Evolutionary conservation across 129 eudicot species (phyloP).

Genomic region (Flaveria bidentis): DNA sequence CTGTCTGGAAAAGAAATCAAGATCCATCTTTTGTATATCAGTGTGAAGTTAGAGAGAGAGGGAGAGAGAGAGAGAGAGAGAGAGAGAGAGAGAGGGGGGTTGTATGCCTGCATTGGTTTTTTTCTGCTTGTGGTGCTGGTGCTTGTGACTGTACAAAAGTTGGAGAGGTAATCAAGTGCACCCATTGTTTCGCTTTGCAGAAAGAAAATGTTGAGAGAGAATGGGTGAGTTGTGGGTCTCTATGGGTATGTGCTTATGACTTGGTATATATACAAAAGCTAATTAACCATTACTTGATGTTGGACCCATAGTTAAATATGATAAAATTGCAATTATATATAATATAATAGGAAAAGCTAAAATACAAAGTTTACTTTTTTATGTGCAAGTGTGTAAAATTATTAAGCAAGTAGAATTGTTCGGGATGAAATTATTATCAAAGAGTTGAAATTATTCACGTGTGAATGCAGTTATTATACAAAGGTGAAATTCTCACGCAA

Average conservation of each 20-base stretch:
- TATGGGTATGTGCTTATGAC: constrained; percentile 23
- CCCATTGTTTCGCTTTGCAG: constrained; percentile 56
- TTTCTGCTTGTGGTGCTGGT: constrained; percentile 61
- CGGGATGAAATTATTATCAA: too few relatives aligned
- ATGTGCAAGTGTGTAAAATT: too few relatives aligned
- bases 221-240: constrained; percentile 33
- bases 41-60: constrained; percentile 10
- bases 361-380: too few relatives aligned
- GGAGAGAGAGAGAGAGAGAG: constrained; percentile 10
- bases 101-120: constrained; percentile 84
- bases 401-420: too few relatives aligned
- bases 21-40: constrained; percentile 26
- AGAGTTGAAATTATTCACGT: too few relatives aligned
- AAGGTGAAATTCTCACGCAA: too few relatives aligned
- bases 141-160: constrained; percentile 80
- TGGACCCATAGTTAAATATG: constrained; percentile 29
- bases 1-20: constrained; percentile 51
- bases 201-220: constrained; percentile 29
- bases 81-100: not conserved
- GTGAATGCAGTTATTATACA: too few relatives aligned
- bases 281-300: constrained; percentile 16
- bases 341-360: too few relatives aligned
- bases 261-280: constrained; percentile 42
- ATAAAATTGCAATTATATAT: not conserved
- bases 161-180: constrained; percentile 84